Base-by-base conservation (phyloP, 2,329 filamentous ascomycete genomes). In the Aspergillus quadrilineatus region DNA sequence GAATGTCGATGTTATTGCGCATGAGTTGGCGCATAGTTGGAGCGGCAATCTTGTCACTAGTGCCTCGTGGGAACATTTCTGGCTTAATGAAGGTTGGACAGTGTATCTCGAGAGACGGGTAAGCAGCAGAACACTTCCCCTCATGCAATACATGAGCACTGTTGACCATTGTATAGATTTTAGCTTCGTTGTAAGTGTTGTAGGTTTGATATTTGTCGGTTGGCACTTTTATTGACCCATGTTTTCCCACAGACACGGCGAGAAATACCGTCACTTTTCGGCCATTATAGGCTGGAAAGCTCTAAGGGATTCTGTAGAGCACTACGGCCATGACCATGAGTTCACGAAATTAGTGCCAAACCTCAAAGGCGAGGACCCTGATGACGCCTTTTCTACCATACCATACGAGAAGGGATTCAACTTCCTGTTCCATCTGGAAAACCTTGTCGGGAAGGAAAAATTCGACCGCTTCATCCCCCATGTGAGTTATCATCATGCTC, bases 331-430 rank as follows among this genome's bases (percentile, higher is more conserved):
- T 50, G 89, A 95, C 62, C 92, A 96, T 70, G 89, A 93, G 65
- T 97, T 94, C 77, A 99, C 94, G 6, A 95, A 95, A 73, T 82
- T 99, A 53, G 86, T 96, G 63, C 84, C 92, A 58, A 87, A 90
- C 70, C 87, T 97, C 61, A 89, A 93, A 70, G 91, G 90, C 56
- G 88, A 94, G 63, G 93, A 97, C 66, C 94, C 94, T 0, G 94
- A 97, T 72, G 94, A 99, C 73, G 90, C 93, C 1, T 99, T 97
- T 77, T 95, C 89, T 64, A 89, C 85, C 28, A 81, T 97, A 34
- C 92, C 94, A 0, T 99, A 99, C 68, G 93, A 97, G 72, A 97
- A 99, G 76, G 93, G 93, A 3, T 97, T 96, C 75, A 89, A 90
- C 69, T 95, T 97, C 73, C 81, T 99, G 45, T 97, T 92, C 74